These are phyloP conservation scores for Iberis pinnata DNA, from an alignment of 345 rosid species.

Conservation along the genomic window DNA sequence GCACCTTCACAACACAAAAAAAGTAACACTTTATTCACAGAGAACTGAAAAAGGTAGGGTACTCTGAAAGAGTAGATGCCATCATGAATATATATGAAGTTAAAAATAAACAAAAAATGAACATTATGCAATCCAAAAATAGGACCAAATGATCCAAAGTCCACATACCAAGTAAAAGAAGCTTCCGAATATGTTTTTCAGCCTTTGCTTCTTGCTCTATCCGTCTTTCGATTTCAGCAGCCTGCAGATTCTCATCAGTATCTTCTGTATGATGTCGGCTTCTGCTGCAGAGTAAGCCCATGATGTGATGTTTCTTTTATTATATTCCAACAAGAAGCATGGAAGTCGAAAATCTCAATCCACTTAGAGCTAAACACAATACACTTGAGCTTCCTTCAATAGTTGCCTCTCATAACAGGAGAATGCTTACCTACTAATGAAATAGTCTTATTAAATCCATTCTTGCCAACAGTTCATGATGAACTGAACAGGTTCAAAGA, in stretches of 20 bases:
- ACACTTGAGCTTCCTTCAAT: constrained; percentile 22
- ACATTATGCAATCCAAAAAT: too few species aligned
- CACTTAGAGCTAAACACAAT: constrained; percentile 11
- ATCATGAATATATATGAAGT: too few species aligned
- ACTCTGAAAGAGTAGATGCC: too few species aligned
- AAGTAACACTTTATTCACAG: not conserved
- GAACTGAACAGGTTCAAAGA: too few species aligned
- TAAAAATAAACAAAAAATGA: too few species aligned
- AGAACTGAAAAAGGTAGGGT: too few species aligned
- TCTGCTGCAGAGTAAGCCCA: constrained; percentile 93
- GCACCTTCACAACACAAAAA: constrained; percentile 84
- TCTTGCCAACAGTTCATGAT: too few species aligned
- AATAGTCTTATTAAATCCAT: too few species aligned
- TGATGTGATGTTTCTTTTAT: constrained; percentile 30
- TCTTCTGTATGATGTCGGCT: constrained; percentile 53
- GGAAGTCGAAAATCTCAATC: constrained; percentile 35
- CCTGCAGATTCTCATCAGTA: constrained; percentile 67
- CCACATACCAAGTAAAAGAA: constrained; percentile 74
- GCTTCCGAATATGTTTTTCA: constrained; percentile 88
- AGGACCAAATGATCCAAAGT: constrained; percentile 9
- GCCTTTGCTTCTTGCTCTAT: constrained; percentile 93
- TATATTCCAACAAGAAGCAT: constrained; percentile 42
- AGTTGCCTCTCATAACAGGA: too few species aligned
- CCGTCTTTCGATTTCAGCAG: constrained; percentile 88
- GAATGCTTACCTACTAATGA: constrained; percentile 15